Percentiles rank a stretch among this genome's conserved stretches.
phyloP scores from a whole-genome alignment of 371 early-diverging fungal species.

The Encephalitozoon cuniculi region DNA sequence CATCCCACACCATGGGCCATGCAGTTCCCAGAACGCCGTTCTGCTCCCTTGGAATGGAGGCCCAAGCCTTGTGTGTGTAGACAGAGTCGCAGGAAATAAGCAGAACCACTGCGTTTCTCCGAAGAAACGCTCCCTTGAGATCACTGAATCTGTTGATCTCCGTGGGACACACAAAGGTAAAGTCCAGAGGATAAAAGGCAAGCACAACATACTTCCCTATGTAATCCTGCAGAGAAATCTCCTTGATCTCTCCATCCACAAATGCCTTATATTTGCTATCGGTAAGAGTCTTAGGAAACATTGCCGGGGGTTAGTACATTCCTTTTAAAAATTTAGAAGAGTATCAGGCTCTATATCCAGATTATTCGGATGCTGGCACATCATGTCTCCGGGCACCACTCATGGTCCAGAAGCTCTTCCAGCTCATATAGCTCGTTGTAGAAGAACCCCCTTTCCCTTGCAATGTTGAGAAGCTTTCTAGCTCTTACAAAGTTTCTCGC shows the following conservation, averaged over 20 bases:
- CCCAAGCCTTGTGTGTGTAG: slow-evolving; percentile 68
- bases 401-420: background rate
- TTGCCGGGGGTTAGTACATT: background rate
- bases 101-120: slow-evolving; percentile 67
- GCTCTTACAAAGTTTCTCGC: slow-evolving; percentile 22
- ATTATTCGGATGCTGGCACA: background rate
- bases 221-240: slow-evolving; percentile 38
- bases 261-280: slow-evolving; percentile 9
- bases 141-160: slow-evolving; percentile 75
- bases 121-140: slow-evolving; percentile 70
- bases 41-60: slow-evolving; percentile 66
- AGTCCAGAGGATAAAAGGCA: slow-evolving; percentile 70
- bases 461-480: slow-evolving; percentile 23
- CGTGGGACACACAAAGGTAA: slow-evolving; percentile 64
- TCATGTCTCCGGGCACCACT: background rate
- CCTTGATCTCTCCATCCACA: slow-evolving; percentile 34
- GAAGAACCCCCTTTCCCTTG: slow-evolving; percentile 16
- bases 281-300: slow-evolving; percentile 11
- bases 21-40: slow-evolving; percentile 74
- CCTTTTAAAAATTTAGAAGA: background rate
- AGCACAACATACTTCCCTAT: slow-evolving; percentile 63
- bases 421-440: slow-evolving; percentile 31
- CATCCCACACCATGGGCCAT: slow-evolving; percentile 67
- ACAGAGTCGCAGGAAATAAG: slow-evolving; percentile 72
- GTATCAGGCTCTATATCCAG: background rate